Evolutionary conservation across 2,329 filamentous ascomycete species (phyloP).

Genomic region (Aspergillus pseudoglaucus): DNA sequence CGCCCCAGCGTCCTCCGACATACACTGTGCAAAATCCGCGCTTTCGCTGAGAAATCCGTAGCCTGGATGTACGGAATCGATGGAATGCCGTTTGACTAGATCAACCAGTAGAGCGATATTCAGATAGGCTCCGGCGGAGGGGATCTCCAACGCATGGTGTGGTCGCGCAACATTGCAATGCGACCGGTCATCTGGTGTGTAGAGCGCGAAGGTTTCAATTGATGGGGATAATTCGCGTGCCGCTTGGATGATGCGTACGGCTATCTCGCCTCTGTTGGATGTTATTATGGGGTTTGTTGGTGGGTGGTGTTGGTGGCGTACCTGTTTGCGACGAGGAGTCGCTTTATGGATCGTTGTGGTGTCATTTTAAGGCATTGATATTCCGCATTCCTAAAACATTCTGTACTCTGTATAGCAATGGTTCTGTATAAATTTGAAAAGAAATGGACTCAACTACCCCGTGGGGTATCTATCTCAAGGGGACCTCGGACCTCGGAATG

Average conservation of each 20-base stretch:
- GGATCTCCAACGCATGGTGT: slow-evolving; percentile 45
- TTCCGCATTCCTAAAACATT: no score
- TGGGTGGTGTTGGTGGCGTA: slow-evolving; percentile 13
- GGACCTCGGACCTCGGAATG: slow-evolving; percentile 7
- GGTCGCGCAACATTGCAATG: slow-evolving; percentile 47
- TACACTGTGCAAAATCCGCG: slow-evolving; percentile 43
- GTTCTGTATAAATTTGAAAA: no score
- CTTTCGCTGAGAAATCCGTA: slow-evolving; percentile 59
- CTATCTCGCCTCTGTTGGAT: slow-evolving; percentile 55
- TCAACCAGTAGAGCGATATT: slow-evolving; percentile 44
- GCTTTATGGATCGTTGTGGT: slow-evolving; percentile 36
- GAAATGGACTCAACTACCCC: neutral
- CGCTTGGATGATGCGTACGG: slow-evolving; percentile 53
- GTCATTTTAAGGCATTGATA: neutral
- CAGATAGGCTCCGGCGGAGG: slow-evolving; percentile 49
- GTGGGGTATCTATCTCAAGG: no score
- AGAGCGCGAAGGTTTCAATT: slow-evolving; percentile 51
- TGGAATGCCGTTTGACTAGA: slow-evolving; percentile 44
- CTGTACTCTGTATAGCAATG: no score
- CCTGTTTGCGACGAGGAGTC: slow-evolving; percentile 51
- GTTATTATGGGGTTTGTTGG: neutral
- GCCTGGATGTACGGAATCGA: slow-evolving; percentile 54
- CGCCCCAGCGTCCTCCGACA: slow-evolving; percentile 45
- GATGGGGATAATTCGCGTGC: slow-evolving; percentile 48
- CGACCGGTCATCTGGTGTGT: slow-evolving; percentile 49